Evolutionary conservation across 2,329 filamentous ascomycete genomes (phyloP), one percentile per base, ranked within the genome.

Genomic region (Penicillium sp.): DNA sequence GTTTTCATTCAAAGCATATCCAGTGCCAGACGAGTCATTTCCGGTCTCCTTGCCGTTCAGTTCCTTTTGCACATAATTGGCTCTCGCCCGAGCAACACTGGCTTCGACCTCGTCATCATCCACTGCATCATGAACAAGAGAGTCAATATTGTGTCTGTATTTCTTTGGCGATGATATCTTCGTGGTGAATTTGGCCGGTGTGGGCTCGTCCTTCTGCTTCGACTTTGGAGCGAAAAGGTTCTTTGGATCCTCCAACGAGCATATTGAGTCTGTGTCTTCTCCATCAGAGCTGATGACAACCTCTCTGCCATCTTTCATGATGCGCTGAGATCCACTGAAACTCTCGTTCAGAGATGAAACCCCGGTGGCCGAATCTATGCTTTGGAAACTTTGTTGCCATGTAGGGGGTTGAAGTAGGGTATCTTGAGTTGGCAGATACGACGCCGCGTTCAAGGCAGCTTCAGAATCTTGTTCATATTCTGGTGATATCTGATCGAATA

Each of bases 201-300:
- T 12, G 31, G 31, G 31, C 5, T 19, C 37, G 11, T 19, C 26
- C 6, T 53, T 50, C 28, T 52, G 49, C 22, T 57, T 59, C 16
- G 41, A 47, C 16, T 26, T 83, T 16, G 79, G 74, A 19, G 57
- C 43, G 31, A 65, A 60, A 1, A 64, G 38, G 8, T 38, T 38
- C 5, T 36, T 79, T 14, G 87, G 77, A 28, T 82, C 79, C 56
- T 81, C 80, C 19, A 84, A 66, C 1, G 79, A 81, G 49, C 74
- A 77, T 55, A 82, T 77, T 0, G 87, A 87, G 46, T 83, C 80
- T 28, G 80, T 81, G 17, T 82, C 82, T n/a, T 89, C 88, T 10
- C 88, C 87, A 65, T 92, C 89, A 0, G 89, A 91, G 51, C 84
- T 86, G 43, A 80, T 80, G 38, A 92, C 77, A 3, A 80, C 69